Conservation (phyloP, 345 rosid genomes). For the Brassica nigra region DNA sequence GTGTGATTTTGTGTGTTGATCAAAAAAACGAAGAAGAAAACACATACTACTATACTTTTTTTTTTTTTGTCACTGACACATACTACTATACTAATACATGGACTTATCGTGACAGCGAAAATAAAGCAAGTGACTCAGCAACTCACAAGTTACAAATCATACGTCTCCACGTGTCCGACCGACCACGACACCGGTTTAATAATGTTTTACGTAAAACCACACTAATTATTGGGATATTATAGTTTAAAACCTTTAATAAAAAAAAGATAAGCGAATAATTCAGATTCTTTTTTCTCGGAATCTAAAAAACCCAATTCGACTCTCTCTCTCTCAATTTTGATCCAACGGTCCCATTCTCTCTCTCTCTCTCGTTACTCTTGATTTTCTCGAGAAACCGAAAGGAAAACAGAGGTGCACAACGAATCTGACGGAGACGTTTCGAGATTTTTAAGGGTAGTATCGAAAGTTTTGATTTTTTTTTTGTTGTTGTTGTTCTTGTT, state of each 20-base stretch:
- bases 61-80: too few species aligned
- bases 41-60: neutral
- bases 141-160: slow-evolving; percentile 9
- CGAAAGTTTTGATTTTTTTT: neutral
- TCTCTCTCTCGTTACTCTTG: neutral
- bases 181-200: slow-evolving; percentile 9
- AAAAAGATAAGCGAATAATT: neutral
- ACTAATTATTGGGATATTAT: slow-evolving; percentile 26
- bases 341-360: slow-evolving; percentile 35
- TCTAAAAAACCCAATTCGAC: slow-evolving; percentile 12
- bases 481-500: too few species aligned
- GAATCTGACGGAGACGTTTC: slow-evolving; percentile 6
- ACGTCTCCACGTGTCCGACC: slow-evolving; percentile 15
- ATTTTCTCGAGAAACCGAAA: slow-evolving; percentile 39
- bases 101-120: slow-evolving; percentile 20
- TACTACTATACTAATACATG: neutral
- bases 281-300: slow-evolving; percentile 23
- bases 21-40: neutral
- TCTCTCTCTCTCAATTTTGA: neutral
- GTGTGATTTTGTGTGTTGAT: neutral
- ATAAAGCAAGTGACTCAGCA: slow-evolving; percentile 22
- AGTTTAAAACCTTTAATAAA: neutral
- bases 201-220: slow-evolving; percentile 29
- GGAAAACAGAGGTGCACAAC: slow-evolving; percentile 30
- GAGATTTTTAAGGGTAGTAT: neutral